Evolutionary conservation across 108 stramenopile species (phyloP), one percentile per base, ranked within the genome.

Genomic region (Aurantiochytrium sp.): DNA sequence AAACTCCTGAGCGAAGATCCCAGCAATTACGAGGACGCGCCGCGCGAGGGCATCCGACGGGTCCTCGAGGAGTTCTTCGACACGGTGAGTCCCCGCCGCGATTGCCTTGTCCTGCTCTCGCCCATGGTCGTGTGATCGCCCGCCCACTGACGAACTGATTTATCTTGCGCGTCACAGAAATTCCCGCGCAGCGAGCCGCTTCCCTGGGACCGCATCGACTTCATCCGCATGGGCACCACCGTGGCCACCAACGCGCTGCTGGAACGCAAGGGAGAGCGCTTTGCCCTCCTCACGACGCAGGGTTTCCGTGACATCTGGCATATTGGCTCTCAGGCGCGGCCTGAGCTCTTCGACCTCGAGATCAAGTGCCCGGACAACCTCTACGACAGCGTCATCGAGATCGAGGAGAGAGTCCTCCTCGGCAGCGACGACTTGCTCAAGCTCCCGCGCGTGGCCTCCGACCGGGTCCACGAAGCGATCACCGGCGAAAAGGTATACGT

Each of bases 221-320:
- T 90, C 85, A 98, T 99, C 89, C 95, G 98, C 31, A 99, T 97
- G 96, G 96, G 96, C 41, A 96, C 98, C 19, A 96, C 97, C 32
- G 98, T 98, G 37, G 98, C 98, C 0, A 98, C 98, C 65, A 98
- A 98, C 88, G 98, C 98, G 4, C 89, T 99, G 81, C 89, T 99
- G 81, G 98, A 99, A 92, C 93, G 98, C 52, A 91, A 97, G 54
- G 98, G 98, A 17, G 96, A 95, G 55, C 89, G 93, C 1, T 95
- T 94, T 94, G 97, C 95, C 37, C 89, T 97, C 65, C 54, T 98
- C 1, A 97, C 94, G 55, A 98, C 98, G 52, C 89, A 91, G 52
- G 97, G 97, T 55, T 97, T 98, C 90, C 89, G 91, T 6, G 98
- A 98, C 88, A 91, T 98, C 73, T 88, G 97, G 54, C 91, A 95